Evolutionary conservation across 257 asterid genomes (phyloP).

Genomic region (Penstemon davidsonii): DNA sequence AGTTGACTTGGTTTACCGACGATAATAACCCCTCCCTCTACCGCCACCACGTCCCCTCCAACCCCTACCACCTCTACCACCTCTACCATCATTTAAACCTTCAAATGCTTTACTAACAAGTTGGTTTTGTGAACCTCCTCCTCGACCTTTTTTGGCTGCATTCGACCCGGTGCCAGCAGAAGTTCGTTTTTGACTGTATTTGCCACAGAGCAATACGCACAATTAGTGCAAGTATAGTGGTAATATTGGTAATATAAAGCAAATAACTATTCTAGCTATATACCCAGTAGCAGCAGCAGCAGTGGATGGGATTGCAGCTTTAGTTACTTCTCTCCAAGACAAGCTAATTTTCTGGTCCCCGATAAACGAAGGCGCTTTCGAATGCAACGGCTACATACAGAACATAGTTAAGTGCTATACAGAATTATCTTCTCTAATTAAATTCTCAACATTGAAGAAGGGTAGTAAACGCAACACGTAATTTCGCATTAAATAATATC

Average conservation of each 20-base stretch:
- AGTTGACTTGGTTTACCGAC: conserved; percentile 27
- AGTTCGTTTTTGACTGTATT: conserved; percentile 65
- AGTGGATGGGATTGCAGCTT: conserved; percentile 43
- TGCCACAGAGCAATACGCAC: not conserved
- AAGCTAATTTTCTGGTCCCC: conserved; percentile 75
- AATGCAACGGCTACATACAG: conserved; percentile 67
- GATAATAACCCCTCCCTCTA: conserved; percentile 47
- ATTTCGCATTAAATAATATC: not conserved
- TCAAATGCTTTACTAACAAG: conserved; percentile 74
- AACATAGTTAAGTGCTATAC: not conserved
- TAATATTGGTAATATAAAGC: not conserved
- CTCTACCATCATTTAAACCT: conserved; percentile 50
- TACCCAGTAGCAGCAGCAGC: conserved; percentile 62
- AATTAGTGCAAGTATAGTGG: not conserved
- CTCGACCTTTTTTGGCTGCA: conserved; percentile 66
- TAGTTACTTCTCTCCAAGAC: conserved; percentile 87
- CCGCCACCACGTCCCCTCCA: conserved; percentile 56
- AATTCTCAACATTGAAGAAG: not conserved
- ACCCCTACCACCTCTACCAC: conserved; percentile 63
- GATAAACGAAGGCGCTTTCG: conserved; percentile 80
- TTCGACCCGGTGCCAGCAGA: conserved; percentile 46
- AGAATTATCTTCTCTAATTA: too few relatives aligned
- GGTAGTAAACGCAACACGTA: not conserved
- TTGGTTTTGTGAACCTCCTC: conserved; percentile 67
- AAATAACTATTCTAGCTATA: conserved; percentile 21